Evolutionary conservation across 371 early-diverging fungal genomes (phyloP), one percentile per base, ranked within the genome.

Genomic region (Syncephalastrum sp.): DNA sequence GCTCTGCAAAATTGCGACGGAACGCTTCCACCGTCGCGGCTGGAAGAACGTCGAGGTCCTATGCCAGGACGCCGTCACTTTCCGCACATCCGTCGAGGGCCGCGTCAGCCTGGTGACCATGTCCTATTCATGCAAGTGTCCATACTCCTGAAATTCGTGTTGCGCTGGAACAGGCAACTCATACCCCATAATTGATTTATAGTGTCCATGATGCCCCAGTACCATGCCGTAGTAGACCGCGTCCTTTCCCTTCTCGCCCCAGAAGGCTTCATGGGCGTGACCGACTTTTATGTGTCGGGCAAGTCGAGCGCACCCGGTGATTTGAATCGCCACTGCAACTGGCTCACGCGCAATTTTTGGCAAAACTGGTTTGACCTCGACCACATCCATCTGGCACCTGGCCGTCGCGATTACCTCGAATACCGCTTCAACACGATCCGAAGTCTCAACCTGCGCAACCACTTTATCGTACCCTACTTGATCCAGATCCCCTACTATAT

Each of bases 401-500:
- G 85, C 17, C 90, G 92, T 48, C 89, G 94, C 50, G 89, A 90
- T 57, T 93, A 93, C 59, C 74, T 93, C 29, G 94, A 93, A 67
- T 86, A 90, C 78, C 83, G 79, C 55, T 90, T 93, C 79, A 82
- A 76, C 56, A 87, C 92, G 17, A 77, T 88, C 69, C 92, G 91
- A 65, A 77, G 78, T 0, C 70, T 89, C 54, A 89, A 86, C 63
- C 80, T 79, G 23, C 82, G 87, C 45, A 93, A 93, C 68, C 86
- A 85, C 60, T 87, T 91, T 63, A 63, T 92, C 27, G 47, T 86
- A 3, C 91, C 91, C 16, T 83, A 85, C 51, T 7, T 86, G 42
- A 78, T 91, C 25, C 86, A 88, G 65, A 91, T 93, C 60, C 94
- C 94, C 0, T 93, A 88, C 75, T 93, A 93, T 62, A 74, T 93